Percentiles rank a stretch among this genome's conserved stretches.
phyloP scores from a whole-genome alignment of 2,329 filamentous ascomycete species.

The Lizonia empirigonia region DNA sequence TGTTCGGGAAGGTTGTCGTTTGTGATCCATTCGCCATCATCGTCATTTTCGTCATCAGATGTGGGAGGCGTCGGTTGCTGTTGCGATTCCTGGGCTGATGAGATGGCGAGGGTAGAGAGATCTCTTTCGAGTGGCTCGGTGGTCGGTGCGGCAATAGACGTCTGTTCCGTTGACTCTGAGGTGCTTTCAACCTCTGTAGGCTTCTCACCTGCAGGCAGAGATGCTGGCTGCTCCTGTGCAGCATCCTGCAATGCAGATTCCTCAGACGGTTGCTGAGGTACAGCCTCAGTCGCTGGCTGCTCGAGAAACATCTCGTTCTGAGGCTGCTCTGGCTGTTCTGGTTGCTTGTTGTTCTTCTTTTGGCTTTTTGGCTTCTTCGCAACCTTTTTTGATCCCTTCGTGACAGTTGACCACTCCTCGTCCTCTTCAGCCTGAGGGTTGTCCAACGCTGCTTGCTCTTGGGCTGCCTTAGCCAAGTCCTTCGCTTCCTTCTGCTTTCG shows the following conservation, averaged over 20 bases:
- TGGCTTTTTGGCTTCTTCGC: slow-evolving; percentile 20
- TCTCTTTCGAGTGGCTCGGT: slow-evolving; percentile 20
- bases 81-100: slow-evolving; percentile 7
- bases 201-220: slow-evolving; percentile 7
- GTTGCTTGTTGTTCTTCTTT: slow-evolving; percentile 14
- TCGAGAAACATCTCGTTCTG: slow-evolving; percentile 4
- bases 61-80: slow-evolving; percentile 26
- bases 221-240: slow-evolving; percentile 6
- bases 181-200: slow-evolving; percentile 10
- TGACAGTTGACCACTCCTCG: slow-evolving; percentile 18
- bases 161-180: slow-evolving; percentile 4
- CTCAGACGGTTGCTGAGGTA: slow-evolving; percentile 17
- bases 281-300: slow-evolving; percentile 12
- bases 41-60: slow-evolving; percentile 46
- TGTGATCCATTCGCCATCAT: slow-evolving; percentile 84
- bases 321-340: neutral
- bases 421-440: slow-evolving; percentile 9
- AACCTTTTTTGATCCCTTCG: slow-evolving; percentile 13
- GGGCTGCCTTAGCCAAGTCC: slow-evolving; percentile 12
- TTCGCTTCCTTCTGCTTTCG: slow-evolving; percentile 24
- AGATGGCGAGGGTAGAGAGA: slow-evolving; percentile 31
- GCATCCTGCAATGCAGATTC: slow-evolving; percentile 14
- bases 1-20: slow-evolving; percentile 88
- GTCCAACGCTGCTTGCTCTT: slow-evolving; percentile 14
- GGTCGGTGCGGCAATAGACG: neutral